Evolutionary conservation across 257 asterid genomes (phyloP).

Genomic region (Petunia axillaris): DNA sequence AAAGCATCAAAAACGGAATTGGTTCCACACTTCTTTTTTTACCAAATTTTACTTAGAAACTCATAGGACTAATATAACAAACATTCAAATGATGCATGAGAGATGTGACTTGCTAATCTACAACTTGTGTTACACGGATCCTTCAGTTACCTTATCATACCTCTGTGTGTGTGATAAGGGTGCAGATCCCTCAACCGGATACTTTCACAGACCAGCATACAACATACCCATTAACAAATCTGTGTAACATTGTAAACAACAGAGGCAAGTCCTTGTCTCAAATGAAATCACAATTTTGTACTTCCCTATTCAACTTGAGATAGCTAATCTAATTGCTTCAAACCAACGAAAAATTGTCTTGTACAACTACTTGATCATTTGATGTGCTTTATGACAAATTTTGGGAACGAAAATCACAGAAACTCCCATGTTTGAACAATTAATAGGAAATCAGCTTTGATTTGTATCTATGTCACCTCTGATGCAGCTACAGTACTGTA

Average conservation of each 20-base stretch:
- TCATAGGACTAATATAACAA: constrained; percentile 12
- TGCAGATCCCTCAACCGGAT: no score
- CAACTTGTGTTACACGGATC: no score
- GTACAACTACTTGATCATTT: neutral
- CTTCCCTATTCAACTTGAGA: neutral
- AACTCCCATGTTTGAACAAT: neutral
- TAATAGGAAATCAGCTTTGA: constrained; percentile 21
- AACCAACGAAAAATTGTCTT: neutral
- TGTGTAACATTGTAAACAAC: neutral
- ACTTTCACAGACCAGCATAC: no score
- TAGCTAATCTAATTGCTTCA: constrained; percentile 22
- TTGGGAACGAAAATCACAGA: neutral
- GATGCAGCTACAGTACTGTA: constrained; percentile 33
- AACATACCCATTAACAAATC: no score
- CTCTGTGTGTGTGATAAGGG: no score
- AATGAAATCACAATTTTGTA: constrained; percentile 15
- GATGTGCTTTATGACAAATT: neutral
- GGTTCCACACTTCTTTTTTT: constrained; percentile 14
- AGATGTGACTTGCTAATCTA: constrained; percentile 12
- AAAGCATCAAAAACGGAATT: neutral
- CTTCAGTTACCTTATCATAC: no score
- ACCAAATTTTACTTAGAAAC: neutral
- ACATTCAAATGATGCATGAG: constrained; percentile 9
- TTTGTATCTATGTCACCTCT: constrained; percentile 3
- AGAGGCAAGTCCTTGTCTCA: neutral